Evolutionary conservation across 2,329 filamentous ascomycete genomes (phyloP).

Genomic region (Pochonia chlamydosporia): DNA sequence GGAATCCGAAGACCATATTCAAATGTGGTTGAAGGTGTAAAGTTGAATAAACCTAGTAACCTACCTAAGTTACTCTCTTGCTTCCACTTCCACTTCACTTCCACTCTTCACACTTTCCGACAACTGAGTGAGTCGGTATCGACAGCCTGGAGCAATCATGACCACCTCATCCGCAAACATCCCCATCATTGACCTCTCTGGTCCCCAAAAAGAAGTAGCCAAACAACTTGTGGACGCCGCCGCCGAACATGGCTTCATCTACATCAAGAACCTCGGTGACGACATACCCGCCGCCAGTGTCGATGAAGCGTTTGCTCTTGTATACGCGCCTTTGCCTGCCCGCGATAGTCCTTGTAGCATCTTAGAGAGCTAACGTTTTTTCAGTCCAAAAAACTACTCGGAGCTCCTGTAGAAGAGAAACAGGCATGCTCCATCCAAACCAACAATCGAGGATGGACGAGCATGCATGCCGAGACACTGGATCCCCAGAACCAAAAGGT

Average conservation of each 20-base stretch:
- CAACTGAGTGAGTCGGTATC: too few relatives aligned
- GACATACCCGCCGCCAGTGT: conserved; percentile 64
- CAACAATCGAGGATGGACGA: conserved; percentile 83
- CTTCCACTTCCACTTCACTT: too few relatives aligned
- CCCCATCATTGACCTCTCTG: conserved; percentile 74
- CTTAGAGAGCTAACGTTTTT: background rate
- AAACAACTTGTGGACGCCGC: conserved; percentile 74
- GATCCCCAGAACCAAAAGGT: conserved; percentile 78
- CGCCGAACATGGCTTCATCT: conserved; percentile 80
- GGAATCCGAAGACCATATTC: too few relatives aligned
- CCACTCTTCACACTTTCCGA: too few relatives aligned
- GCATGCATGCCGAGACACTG: conserved; percentile 81
- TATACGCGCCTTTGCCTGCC: too few relatives aligned
- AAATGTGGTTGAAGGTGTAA: too few relatives aligned
- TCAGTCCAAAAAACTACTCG: conserved; percentile 66
- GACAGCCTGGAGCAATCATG: conserved; percentile 12
- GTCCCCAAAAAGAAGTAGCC: conserved; percentile 51
- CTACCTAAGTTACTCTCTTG: too few relatives aligned
- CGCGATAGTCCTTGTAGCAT: background rate
- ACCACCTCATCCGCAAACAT: conserved; percentile 42
- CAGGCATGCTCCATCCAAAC: conserved; percentile 66
- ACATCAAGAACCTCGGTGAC: conserved; percentile 68
- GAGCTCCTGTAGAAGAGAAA: conserved; percentile 65
- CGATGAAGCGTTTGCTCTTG: conserved; percentile 66
- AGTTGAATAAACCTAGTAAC: too few relatives aligned